phyloP scores from a whole-genome alignment of 1,284 basidiomycete genomes.

The Neotropicomus parvogracilis region DNA sequence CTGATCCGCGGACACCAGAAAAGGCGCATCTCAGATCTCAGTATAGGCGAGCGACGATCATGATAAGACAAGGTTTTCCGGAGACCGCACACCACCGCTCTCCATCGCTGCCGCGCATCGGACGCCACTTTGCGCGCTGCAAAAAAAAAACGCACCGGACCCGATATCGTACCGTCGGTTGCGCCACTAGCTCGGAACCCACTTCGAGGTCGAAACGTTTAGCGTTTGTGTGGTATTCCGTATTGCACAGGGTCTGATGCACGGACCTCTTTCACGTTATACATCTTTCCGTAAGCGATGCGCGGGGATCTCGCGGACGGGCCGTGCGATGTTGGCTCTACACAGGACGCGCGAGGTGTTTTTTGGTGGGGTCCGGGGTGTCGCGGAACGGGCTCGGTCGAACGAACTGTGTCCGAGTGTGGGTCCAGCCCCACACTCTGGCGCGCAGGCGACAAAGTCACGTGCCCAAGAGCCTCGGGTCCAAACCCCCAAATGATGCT shows the following conservation, averaged over 20 bases:
- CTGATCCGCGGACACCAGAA: conserved; percentile 31
- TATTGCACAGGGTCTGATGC: neutral
- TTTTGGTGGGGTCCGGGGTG: too few species aligned
- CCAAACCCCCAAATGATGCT: too few species aligned
- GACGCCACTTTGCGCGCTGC: conserved; percentile 13
- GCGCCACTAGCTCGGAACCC: conserved; percentile 13
- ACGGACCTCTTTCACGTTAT: conserved; percentile 12
- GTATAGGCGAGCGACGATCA: conserved; percentile 26
- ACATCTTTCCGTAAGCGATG: conserved; percentile 15
- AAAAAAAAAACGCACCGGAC: neutral
- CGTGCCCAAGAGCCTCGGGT: too few species aligned
- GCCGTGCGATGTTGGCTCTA: neutral
- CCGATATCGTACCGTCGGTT: neutral
- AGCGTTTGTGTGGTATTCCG: conserved; percentile 1
- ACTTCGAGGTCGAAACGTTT: neutral
- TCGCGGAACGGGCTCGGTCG: too few species aligned
- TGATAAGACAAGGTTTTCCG: neutral
- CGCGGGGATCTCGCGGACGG: conserved; percentile 30
- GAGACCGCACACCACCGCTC: neutral
- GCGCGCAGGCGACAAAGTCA: too few species aligned
- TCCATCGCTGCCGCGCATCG: conserved; percentile 1
- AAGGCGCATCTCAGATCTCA: conserved; percentile 24
- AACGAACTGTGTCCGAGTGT: too few species aligned
- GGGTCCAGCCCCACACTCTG: too few species aligned
- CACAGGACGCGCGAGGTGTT: too few species aligned